Base-by-base conservation (phyloP, 2,329 filamentous ascomycete genomes). In the Pseudohalonectria lignicola region DNA sequence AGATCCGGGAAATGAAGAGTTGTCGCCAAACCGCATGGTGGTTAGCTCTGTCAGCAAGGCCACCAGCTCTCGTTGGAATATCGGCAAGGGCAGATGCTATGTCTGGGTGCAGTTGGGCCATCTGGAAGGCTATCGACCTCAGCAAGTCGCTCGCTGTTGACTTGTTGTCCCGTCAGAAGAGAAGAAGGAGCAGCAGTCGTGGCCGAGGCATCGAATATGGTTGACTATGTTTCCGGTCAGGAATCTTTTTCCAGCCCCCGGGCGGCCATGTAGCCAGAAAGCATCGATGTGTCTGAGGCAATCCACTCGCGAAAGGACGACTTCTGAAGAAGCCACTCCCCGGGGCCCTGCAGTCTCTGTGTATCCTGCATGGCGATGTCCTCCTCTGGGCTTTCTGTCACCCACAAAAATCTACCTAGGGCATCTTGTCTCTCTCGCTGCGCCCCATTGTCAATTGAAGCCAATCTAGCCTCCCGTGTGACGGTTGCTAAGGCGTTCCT, bases 41-140 rank as follows among this genome's bases (percentile, higher is more conserved):
- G 31, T 57, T 49, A 4, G 48, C 29, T 20, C 45, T 47, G 31
- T 50, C 47, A 12, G 53, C 32, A 0, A 43, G 42, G 4, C 43
- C 47, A 4, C 42, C 37, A 2, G 40, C 11, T 3, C 47, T 25
- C 0, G 46, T 39, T 0, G 31, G 30, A 17, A 57, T 39, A 4
- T 30, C 37, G 1, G 37, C 17, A 4, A 47, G 39, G 6, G 13
- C 10, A 7, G 8, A 13, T 13, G 28, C 13, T 5, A 50, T 38
- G 2, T 49, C 45, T 1, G 45, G 40, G n/a, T 55, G 46, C 3
- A 49, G 25, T 11, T 41, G 41, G 12, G 53, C 50, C 53, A 57
- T 54, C 40, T 59, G 55, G 40, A 44, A 52, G 2, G 53, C 50
- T 34, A 57, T 50, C 1, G 52, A 53, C 3, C 50, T 37, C 5